phyloP scores from a whole-genome alignment of 139 green algal species.

The Chlamydomonas sp. region DNA sequence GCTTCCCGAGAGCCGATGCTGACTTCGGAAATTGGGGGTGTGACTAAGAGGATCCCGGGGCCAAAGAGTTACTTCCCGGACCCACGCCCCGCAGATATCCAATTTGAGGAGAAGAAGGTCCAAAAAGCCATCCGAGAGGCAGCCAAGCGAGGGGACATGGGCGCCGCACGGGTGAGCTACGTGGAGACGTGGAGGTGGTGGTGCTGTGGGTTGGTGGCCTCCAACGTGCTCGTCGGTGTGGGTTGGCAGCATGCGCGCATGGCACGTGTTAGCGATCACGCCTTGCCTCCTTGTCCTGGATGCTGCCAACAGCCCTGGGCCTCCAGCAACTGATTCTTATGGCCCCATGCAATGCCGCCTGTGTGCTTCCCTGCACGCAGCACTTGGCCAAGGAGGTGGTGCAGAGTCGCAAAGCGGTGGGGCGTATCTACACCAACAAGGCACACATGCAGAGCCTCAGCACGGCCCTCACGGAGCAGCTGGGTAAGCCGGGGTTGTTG shows the following conservation, averaged over 20 bases:
- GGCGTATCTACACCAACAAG: slow-evolving; percentile 84
- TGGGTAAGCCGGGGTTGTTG: slow-evolving; percentile 55
- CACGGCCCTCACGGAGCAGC: slow-evolving; percentile 80
- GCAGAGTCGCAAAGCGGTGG: slow-evolving; percentile 67
- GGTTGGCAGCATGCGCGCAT: not conserved
- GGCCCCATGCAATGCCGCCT: not conserved
- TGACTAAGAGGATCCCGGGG: no score
- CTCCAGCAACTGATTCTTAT: not conserved
- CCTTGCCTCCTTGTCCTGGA: not conserved
- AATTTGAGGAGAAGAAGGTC: slow-evolving; percentile 85
- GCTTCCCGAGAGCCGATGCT: no score
- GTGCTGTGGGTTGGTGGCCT: no score
- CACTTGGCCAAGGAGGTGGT: slow-evolving; percentile 85
- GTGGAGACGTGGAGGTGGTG: no score
- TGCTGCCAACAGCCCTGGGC: not conserved
- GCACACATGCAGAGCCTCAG: slow-evolving; percentile 83
- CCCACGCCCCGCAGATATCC: slow-evolving; percentile 65
- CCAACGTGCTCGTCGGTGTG: no score
- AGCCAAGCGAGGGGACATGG: slow-evolving; percentile 85
- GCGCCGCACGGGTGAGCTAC: slow-evolving; percentile 62
- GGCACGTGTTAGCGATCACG: not conserved
- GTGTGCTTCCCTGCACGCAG: slow-evolving; percentile 31
- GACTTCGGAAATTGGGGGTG: not conserved
- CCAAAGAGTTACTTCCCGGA: not conserved
- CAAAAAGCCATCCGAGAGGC: slow-evolving; percentile 79